Evolutionary conservation across 2,329 filamentous ascomycete genomes (phyloP).

Genomic region (Aspergillus niger): DNA sequence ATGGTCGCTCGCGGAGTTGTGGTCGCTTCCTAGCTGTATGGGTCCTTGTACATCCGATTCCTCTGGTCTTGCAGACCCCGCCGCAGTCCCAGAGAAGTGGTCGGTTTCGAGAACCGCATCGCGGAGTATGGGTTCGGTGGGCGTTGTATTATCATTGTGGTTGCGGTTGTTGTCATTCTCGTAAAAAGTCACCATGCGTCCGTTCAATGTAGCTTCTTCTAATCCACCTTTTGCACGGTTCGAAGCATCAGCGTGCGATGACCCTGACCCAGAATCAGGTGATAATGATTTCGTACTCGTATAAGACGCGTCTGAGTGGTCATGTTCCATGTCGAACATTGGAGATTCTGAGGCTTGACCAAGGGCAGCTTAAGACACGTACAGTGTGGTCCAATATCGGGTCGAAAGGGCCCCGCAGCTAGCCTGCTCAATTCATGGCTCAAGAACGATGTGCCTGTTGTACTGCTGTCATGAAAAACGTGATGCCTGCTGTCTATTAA

Average conservation of each 20-base stretch:
- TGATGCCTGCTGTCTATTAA: background rate
- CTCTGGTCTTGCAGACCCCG: background rate
- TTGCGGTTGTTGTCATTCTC: conserved; percentile 7
- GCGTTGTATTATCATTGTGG: background rate
- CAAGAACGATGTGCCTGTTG: background rate
- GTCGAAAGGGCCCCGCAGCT: conserved; percentile 7
- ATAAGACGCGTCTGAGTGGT: conserved; percentile 23
- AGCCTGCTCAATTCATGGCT: conserved; percentile 17
- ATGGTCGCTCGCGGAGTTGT: conserved; percentile 1
- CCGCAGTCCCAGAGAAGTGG: background rate
- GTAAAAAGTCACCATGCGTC: conserved; percentile 14
- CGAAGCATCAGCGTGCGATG: conserved; percentile 16
- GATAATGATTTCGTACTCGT: conserved; percentile 23
- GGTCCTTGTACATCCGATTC: background rate
- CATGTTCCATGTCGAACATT: conserved; percentile 36
- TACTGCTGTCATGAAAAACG: background rate
- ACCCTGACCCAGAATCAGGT: conserved; percentile 16
- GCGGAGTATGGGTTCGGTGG: background rate
- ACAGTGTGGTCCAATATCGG: conserved; percentile 2
- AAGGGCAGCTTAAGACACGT: conserved; percentile 13
- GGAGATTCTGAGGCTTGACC: conserved; percentile 9
- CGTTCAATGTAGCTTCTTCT: conserved; percentile 9
- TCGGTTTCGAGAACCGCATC: background rate
- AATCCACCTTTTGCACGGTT: conserved; percentile 11
- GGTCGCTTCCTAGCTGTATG: background rate